Evolutionary conservation across 2,329 filamentous ascomycete genomes (phyloP), one percentile per base, ranked within the genome.

Genomic region (Fusarium penzigii): DNA sequence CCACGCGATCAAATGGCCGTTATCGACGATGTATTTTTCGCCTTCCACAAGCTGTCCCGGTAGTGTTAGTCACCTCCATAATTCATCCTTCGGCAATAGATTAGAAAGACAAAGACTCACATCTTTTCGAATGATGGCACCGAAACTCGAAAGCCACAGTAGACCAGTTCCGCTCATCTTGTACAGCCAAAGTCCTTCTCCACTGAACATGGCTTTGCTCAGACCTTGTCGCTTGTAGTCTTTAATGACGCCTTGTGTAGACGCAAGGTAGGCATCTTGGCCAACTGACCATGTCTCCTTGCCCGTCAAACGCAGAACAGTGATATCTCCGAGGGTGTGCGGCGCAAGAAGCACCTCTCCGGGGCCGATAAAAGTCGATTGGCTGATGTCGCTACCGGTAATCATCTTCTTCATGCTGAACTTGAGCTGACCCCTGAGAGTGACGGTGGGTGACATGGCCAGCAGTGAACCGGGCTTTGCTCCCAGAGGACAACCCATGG

Each of bases 1-100:
- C 94, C 94, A 99, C 0, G 94, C 93, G 1, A 97, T 92, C 1
- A 97, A 79, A 63, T 97, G 92, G 3, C 91, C 91, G 64, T 96
- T 96, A 65, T 96, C 91, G 51, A 97, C 86, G 59, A 94, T 90
- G 72, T 97, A 97, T 62, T 88, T 88, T 69, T 97, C 93, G 10
- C 87, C 87, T 12, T 86, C 82, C 42, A 70, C 72, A 29, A 87
- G 75, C 79, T 81, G 45, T 38, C 2, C 17, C 40, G 2, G 17
- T 11, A 46, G 7, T 11, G 46, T 64, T 25, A 66, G 61, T 32
- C 48, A 4, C 14, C 17, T 14, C 12, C 1, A 11, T n/a, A n/a
- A n/a, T n/a, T n/a, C n/a, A n/a, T n/a, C n/a, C 13, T 5, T 20
- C 5, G 20, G 2, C 8, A 17, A 3, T 1, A 3, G 6, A 3